Evolutionary conservation across 148 eudicot species (phyloP).

Genomic region (Vaccinium vitisidaea): DNA sequence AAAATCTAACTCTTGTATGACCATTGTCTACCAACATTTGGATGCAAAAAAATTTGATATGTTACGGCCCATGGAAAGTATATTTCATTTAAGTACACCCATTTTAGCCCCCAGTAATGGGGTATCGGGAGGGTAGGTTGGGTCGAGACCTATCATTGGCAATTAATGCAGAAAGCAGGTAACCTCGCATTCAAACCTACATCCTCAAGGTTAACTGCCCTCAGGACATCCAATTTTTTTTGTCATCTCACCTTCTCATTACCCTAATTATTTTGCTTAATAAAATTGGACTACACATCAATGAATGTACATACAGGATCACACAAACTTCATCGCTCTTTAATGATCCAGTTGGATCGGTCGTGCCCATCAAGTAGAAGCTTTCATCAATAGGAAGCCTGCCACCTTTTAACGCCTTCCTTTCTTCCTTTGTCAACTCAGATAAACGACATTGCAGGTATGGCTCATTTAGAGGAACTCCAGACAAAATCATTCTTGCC

Average conservation of each 20-base stretch:
- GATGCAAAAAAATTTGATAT: neutral
- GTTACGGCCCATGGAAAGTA: neutral
- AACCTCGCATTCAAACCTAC: neutral
- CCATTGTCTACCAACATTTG: neutral
- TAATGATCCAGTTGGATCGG: constrained; percentile 73
- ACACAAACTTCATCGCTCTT: constrained; percentile 74
- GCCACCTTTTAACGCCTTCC: constrained; percentile 53
- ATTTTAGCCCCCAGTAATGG: neutral
- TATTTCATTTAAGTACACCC: neutral
- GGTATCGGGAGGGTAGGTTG: neutral
- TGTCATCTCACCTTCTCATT: neutral
- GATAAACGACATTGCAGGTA: constrained; percentile 49
- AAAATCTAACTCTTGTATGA: neutral
- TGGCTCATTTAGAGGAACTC: constrained; percentile 82
- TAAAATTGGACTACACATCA: neutral
- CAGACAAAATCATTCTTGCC: constrained; percentile 61
- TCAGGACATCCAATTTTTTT: neutral
- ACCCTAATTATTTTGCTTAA: neutral
- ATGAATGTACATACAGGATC: constrained; percentile 53
- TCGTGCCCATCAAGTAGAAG: constrained; percentile 84
- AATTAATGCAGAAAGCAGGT: neutral
- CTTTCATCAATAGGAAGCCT: constrained; percentile 61
- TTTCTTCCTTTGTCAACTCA: constrained; percentile 38
- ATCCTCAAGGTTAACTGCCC: neutral
- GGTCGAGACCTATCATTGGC: neutral